These are phyloP conservation scores for Trametes coccinea DNA, from an alignment of 768 basidiomycete species.

Conservation along the genomic window DNA sequence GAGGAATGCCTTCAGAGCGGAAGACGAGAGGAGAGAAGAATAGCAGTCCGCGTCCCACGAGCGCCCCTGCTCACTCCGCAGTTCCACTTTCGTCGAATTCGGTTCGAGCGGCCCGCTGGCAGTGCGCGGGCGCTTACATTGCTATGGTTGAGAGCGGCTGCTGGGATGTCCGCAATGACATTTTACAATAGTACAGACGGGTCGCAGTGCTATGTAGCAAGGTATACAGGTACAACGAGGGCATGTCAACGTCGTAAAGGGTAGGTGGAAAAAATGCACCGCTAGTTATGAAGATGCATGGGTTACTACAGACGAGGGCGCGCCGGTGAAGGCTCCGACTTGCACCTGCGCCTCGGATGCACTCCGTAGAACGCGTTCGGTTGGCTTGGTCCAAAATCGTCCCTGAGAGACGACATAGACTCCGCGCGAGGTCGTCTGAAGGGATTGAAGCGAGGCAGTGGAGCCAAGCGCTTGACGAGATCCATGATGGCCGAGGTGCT, in stretches of 20 bases:
- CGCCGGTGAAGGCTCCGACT: neutral
- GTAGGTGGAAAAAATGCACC: neutral
- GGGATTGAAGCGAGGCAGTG: slow-evolving; percentile 32
- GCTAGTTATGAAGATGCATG: neutral
- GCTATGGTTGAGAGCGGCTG: no score
- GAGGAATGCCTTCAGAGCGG: neutral
- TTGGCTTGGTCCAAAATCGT: neutral
- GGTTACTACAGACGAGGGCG: neutral
- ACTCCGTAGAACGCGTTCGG: neutral
- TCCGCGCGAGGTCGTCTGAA: slow-evolving; percentile 31
- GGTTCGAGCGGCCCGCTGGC: neutral
- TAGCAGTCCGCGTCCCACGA: neutral
- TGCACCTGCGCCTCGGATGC: neutral
- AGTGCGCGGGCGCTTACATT: no score
- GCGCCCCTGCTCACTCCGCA: neutral
- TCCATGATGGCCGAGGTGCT: neutral
- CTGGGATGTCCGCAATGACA: no score
- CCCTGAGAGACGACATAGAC: slow-evolving; percentile 30
- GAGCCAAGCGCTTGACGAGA: slow-evolving; percentile 18
- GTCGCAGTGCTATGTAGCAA: neutral
- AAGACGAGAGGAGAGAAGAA: neutral
- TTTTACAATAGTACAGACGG: no score
- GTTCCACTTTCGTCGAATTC: neutral
- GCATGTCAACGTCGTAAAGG: neutral
- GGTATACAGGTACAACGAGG: neutral